Conservation (phyloP, 225 moss, liverwort and hornwort genomes). For the Antitrichia curtipendula region DNA sequence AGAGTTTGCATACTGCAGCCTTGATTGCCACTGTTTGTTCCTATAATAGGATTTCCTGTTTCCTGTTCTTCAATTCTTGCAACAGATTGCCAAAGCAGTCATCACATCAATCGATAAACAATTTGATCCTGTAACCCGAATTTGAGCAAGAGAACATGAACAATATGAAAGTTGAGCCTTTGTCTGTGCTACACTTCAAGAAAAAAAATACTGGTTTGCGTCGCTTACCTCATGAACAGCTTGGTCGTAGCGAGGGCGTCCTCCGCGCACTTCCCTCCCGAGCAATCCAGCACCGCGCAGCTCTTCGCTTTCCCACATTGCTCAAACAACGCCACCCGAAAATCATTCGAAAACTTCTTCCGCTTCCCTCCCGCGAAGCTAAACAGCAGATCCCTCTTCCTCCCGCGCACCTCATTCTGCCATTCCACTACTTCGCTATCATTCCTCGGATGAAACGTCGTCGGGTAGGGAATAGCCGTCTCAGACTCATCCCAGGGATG, state of each 20-base stretch:
- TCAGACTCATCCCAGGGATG: background rate
- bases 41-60: too few relatives aligned
- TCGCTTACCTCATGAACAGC: slow-evolving; percentile 10
- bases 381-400: background rate
- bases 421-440: slow-evolving; percentile 5
- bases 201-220: background rate
- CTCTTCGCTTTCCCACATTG: slow-evolving; percentile 19
- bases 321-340: slow-evolving; percentile 2
- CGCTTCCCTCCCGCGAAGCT: slow-evolving; percentile 28
- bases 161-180: background rate
- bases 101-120: background rate
- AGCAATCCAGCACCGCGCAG: slow-evolving; percentile 38
- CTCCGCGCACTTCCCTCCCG: slow-evolving; percentile 17
- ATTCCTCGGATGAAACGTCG: slow-evolving; percentile 42
- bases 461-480: slow-evolving; percentile 48
- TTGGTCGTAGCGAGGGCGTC: slow-evolving; percentile 13
- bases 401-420: background rate
- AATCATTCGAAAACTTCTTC: background rate
- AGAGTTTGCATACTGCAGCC: background rate
- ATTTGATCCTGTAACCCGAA: background rate
- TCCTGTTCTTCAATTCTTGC: background rate
- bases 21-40: background rate
- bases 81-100: background rate
- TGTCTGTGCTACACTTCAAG: background rate
- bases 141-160: too few relatives aligned